Evolutionary conservation across 805 yeast species (phyloP).

Genomic region (Candida bentonensis): DNA sequence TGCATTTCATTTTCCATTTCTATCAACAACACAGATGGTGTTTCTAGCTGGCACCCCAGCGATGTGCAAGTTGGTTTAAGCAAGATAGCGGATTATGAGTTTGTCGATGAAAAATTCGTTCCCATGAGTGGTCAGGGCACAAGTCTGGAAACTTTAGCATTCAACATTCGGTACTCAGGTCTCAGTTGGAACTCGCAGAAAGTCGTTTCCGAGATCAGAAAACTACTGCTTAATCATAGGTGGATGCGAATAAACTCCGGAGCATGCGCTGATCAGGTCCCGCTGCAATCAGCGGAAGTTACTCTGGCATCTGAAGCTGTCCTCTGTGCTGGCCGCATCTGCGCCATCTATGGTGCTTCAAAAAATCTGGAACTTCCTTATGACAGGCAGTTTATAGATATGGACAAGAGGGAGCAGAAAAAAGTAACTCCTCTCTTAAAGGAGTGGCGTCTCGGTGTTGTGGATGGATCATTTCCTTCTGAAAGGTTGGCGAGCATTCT

Average conservation of each 20-base stretch:
- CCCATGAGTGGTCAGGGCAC: background rate
- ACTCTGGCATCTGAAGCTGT: background rate
- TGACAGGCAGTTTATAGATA: background rate
- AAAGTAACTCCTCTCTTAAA: background rate
- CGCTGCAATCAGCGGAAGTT: background rate
- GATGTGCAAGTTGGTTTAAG: background rate
- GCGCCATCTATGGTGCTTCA: background rate
- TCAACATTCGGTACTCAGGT: background rate
- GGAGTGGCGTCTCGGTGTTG: background rate
- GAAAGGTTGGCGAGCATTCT: background rate
- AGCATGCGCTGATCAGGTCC: background rate
- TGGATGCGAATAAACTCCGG: background rate
- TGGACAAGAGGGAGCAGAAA: background rate
- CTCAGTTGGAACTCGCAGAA: background rate
- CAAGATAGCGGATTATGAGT: background rate
- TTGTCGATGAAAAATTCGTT: background rate
- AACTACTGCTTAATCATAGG: background rate
- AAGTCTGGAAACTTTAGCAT: background rate
- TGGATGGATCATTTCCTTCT: background rate
- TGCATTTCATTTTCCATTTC: background rate
- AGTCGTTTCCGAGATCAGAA: background rate
- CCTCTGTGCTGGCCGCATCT: background rate
- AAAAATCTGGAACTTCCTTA: background rate
- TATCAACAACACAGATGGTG: background rate
- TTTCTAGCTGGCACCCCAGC: background rate